Conservation (phyloP, 345 rosid species). For the Lepidium didymum region DNA sequence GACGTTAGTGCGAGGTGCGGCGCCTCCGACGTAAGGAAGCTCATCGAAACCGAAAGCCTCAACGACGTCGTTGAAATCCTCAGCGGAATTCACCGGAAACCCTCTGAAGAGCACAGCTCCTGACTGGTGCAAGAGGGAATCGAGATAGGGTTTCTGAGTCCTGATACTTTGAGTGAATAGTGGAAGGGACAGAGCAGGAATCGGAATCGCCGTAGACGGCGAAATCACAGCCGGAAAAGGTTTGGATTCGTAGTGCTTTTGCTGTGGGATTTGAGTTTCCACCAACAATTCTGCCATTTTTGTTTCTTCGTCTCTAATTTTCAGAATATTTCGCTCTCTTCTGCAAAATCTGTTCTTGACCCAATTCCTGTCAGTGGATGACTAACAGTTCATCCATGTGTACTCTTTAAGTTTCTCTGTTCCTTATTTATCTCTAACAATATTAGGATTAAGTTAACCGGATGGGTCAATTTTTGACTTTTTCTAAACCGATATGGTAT, state of each 20-base stretch:
- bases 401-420: neutral
- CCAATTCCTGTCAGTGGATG: neutral
- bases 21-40: slow-evolving; percentile 86
- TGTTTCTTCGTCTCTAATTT: neutral
- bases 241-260: slow-evolving; percentile 39
- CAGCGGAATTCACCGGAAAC: slow-evolving; percentile 49
- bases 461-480: too few species aligned
- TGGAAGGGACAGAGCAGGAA: slow-evolving; percentile 29
- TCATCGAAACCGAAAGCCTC: slow-evolving; percentile 87
- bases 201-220: slow-evolving; percentile 26
- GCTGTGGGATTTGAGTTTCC: slow-evolving; percentile 44
- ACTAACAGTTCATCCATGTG: neutral
- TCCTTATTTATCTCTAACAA: neutral
- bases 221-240: slow-evolving; percentile 52
- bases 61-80: slow-evolving; percentile 76
- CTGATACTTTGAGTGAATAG: slow-evolving; percentile 31
- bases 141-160: slow-evolving; percentile 45
- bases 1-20: slow-evolving; percentile 72
- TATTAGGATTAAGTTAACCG: neutral
- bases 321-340: neutral
- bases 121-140: slow-evolving; percentile 47
- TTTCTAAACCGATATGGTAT: too few species aligned
- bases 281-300: slow-evolving; percentile 37
- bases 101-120: slow-evolving; percentile 76
- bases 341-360: neutral